These are phyloP conservation scores for Euphrasia confusa DNA, from an alignment of 257 asterid species.

Conservation along the genomic window DNA sequence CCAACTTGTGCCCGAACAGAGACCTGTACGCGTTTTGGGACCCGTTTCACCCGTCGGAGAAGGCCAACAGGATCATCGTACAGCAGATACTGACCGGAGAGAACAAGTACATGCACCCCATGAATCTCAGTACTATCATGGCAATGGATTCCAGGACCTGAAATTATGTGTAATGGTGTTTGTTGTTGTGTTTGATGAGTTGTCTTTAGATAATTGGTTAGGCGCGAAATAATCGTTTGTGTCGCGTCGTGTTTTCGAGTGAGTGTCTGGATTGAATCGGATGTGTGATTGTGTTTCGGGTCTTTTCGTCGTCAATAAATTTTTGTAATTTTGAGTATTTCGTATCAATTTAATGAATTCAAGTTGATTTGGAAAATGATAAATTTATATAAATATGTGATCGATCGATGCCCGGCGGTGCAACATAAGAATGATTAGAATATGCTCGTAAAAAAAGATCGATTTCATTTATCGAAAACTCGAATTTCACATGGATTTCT, in stretches of 20 bases:
- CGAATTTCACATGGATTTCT: too few relatives aligned
- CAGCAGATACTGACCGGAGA: conserved; percentile 52
- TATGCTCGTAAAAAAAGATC: too few relatives aligned
- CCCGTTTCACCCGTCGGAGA: conserved; percentile 70
- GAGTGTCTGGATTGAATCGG: too few relatives aligned
- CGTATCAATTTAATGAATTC: too few relatives aligned
- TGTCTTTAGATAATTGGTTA: background rate
- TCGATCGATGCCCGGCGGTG: too few relatives aligned
- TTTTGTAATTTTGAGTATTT: background rate
- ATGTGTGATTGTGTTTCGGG: background rate
- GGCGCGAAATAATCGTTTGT: background rate
- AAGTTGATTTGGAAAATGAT: too few relatives aligned
- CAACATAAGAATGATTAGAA: too few relatives aligned
- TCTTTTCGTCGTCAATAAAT: background rate
- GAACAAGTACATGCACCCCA: conserved; percentile 51
- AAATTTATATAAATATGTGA: too few relatives aligned
- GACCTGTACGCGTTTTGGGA: conserved; percentile 75
- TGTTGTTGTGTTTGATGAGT: background rate
- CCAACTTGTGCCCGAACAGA: conserved; percentile 76
- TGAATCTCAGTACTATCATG: conserved; percentile 59
- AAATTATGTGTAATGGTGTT: conserved; percentile 20
- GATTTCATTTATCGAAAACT: too few relatives aligned
- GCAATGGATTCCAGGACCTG: conserved; percentile 47
- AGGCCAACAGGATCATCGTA: conserved; percentile 61
- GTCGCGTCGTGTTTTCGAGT: background rate